These are phyloP conservation scores for Termitomyces sp. DNA, from an alignment of 768 basidiomycete species.

Conservation along the genomic window DNA sequence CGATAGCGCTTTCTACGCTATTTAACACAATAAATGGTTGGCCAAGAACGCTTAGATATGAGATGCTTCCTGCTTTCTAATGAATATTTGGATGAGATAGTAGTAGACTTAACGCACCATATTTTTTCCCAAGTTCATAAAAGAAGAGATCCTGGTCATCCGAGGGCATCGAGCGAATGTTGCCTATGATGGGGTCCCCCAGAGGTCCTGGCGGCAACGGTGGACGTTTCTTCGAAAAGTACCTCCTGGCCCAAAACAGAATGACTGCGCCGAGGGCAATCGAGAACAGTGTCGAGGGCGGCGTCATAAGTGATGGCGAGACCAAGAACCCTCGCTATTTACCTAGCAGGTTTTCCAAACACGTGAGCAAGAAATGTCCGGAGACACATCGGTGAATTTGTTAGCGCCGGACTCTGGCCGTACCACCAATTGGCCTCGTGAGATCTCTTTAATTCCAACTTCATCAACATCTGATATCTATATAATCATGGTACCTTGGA, in stretches of 20 bases:
- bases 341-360: no score
- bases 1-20: conserved; percentile 23
- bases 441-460: no score
- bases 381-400: no score
- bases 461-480: no score
- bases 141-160: conserved; percentile 25
- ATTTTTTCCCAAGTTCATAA: conserved; percentile 29
- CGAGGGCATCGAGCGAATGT: conserved; percentile 31
- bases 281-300: neutral
- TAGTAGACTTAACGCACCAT: conserved; percentile 25
- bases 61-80: conserved; percentile 21
- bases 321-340: no score
- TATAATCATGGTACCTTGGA: no score
- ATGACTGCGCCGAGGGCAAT: neutral
- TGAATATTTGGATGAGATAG: neutral
- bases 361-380: no score
- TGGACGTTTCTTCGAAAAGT: conserved; percentile 5
- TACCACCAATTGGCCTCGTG: no score
- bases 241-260: conserved; percentile 4
- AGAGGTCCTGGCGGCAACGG: conserved; percentile 33
- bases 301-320: neutral
- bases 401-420: no score
- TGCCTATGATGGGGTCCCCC: conserved; percentile 35
- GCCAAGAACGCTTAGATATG: conserved; percentile 22
- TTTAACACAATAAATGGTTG: conserved; percentile 24